Evolutionary conservation across 305 asterid species (phyloP), one percentile per base, ranked within the genome.

Genomic region (Fraxinus platypoda): DNA sequence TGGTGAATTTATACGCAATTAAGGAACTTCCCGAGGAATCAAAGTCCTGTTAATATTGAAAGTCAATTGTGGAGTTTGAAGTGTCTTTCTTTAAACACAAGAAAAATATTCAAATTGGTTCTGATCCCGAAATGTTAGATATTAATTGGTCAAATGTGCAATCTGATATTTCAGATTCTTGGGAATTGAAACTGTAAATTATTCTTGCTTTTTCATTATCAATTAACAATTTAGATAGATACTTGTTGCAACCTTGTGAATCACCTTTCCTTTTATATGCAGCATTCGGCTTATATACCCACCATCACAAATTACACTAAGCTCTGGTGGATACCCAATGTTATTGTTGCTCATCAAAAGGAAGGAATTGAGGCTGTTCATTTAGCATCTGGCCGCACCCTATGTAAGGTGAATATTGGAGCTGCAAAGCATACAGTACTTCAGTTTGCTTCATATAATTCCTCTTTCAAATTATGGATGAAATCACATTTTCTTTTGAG

Each of bases 281-380:
- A 96, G 99, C 91, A 89, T 79, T 43, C 84, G 77, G 90, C 89
- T 66, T 96, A 94, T 81, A 83, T 96, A 80, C 99, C 99, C 78
- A 94, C 98, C 79, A 93, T 96, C 79, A 92, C 98, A 88, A 96
- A 96, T 88, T 86, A 96, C 88, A 96, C 98, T 77, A 93, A 92
- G 84, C 93, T 94, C 75, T 96, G 99, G 99, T 96, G 98, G 99
- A 97, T 96, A 37, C 98, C 99, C 87, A 96, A 96, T 85, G 98
- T 94, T 83, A 92, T 96, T 72, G 95, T 96, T 87, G 95, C 94
- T 87, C 98, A 96, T 87, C 93, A 91, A 82, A 96, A 93, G 86
- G 98, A 94, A 91, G 98, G 98, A 76, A 94, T 96, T 84, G 99
- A 96, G 90, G 98, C 94, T 82, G 84, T 94, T 87, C 99, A 96